Conservation (phyloP, 2,329 filamentous ascomycete species). For the Coleophoma cylindrospora region DNA sequence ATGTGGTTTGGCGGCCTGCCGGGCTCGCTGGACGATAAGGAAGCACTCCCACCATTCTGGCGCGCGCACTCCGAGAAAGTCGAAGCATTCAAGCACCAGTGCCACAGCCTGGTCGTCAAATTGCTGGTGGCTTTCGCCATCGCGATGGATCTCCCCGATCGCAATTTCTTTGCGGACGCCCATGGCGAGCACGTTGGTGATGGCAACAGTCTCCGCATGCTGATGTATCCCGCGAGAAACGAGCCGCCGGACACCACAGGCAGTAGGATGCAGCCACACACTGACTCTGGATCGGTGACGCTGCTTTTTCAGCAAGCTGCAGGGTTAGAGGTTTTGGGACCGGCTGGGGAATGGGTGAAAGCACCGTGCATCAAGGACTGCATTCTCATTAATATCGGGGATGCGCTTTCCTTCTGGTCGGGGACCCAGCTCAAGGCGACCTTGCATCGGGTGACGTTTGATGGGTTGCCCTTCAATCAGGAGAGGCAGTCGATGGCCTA, state of each 20-base stretch:
- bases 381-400: slow-evolving; percentile 1
- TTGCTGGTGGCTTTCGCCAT: slow-evolving; percentile 1
- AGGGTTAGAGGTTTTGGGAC: slow-evolving; percentile 3
- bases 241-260: neutral
- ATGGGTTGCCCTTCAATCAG: neutral
- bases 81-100: neutral
- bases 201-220: slow-evolving; percentile 3
- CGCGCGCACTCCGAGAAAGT: neutral
- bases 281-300: slow-evolving; percentile 3
- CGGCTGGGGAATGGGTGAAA: slow-evolving; percentile 1
- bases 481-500: slow-evolving; percentile 6
- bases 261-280: slow-evolving; percentile 1
- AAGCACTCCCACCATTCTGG: neutral
- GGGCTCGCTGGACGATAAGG: neutral
- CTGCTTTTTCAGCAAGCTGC: neutral
- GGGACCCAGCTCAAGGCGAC: slow-evolving; percentile 4
- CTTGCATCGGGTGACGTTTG: slow-evolving; percentile 3
- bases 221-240: slow-evolving; percentile 4
- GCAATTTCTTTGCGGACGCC: slow-evolving; percentile 2
- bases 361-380: slow-evolving; percentile 1
- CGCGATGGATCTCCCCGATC: slow-evolving; percentile 2
- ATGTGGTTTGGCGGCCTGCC: slow-evolving; percentile 5
- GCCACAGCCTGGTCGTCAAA: slow-evolving; percentile 1
- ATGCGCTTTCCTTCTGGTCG: slow-evolving; percentile 4
- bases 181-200: slow-evolving; percentile 1